These are phyloP conservation scores for Camellia oleifera DNA, from an alignment of 179 eudicot genomes.

Conservation along the genomic window DNA sequence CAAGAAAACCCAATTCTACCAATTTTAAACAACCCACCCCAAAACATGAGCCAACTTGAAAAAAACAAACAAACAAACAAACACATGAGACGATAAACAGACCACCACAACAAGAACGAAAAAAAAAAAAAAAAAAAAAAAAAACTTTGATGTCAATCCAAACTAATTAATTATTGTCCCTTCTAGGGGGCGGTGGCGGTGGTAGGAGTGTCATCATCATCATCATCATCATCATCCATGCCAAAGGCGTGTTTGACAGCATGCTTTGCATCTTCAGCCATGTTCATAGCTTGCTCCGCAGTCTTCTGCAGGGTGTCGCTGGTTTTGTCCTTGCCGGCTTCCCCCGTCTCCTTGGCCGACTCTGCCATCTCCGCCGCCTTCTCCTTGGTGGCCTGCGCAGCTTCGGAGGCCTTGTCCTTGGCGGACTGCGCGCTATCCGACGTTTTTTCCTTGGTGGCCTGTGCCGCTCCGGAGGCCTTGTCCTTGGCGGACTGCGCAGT, in stretches of 20 bases:
- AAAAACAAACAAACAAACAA: too few relatives aligned
- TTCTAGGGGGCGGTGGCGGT: neutral
- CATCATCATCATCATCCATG: neutral
- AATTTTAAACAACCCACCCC: too few relatives aligned
- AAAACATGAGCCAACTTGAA: too few relatives aligned
- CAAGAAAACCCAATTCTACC: too few relatives aligned
- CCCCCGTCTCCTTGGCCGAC: conserved; percentile 24
- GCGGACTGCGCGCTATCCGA: neutral
- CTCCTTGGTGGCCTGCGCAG: conserved; percentile 12
- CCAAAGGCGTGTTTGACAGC: conserved; percentile 38
- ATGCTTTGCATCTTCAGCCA: conserved; percentile 38
- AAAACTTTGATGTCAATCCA: too few relatives aligned
- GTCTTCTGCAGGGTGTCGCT: conserved; percentile 29
- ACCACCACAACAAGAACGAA: too few relatives aligned
- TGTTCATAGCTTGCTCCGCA: conserved; percentile 29
- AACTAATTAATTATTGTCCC: neutral
- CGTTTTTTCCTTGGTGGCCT: conserved; percentile 18
- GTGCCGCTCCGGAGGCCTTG: conserved; percentile 18
- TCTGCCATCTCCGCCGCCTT: conserved; percentile 20
- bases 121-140: too few relatives aligned
- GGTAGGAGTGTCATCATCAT: neutral
- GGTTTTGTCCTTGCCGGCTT: conserved; percentile 33
- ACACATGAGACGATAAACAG: too few relatives aligned
- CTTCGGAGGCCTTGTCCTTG: neutral
- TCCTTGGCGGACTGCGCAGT: conserved; percentile 11